Evolutionary conservation across 2,329 filamentous ascomycete species (phyloP), one percentile per base, ranked within the genome.

Genomic region (Rutstroemia sydowiana): DNA sequence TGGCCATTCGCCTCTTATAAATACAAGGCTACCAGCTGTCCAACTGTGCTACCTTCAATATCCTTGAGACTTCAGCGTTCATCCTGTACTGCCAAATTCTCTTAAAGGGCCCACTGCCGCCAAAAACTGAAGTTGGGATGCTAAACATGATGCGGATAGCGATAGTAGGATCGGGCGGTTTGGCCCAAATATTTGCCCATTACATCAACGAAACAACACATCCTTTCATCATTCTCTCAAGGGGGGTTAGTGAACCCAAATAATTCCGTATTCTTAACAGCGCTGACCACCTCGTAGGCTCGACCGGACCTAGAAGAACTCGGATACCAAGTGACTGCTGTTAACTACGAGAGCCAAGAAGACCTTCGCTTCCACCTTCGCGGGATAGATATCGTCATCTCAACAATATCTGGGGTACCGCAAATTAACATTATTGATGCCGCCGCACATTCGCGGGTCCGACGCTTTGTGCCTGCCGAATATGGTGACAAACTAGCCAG

Each of bases 391-490:
- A 76, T 87, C 10, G 78, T 89, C 60, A 85, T 90, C 51, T 90
- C 85, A 1, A 90, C 85, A 1, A 79, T 90, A 45, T 78, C 77
- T 2, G 84, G 84, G 3, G 70, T 69, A 16, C 73, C 82, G 28
- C 86, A 90, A 64, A 73, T 88, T 41, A 79, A 80, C 55, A 76
- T 90, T 30, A 88, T 90, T 65, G 80, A 85, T 59, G 85, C 86
- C 1, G 84, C 86, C 1, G 78, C 82, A 14, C 71, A 75, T 46
- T 79, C 77, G 16, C 74, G 78, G 16, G 85, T 90, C 1, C 75
- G 78, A 14, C 76, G 80, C 32, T 90, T 90, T 62, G 81, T 87
- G 3, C 85, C 87, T 1, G 84, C 85, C 6, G 86, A 89, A 60
- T 90, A 89, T 59, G 84, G 88, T 69, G 86, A 86, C 1, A 72